phyloP scores from a whole-genome alignment of 768 basidiomycete genomes.

The Termitomyces sp. region DNA sequence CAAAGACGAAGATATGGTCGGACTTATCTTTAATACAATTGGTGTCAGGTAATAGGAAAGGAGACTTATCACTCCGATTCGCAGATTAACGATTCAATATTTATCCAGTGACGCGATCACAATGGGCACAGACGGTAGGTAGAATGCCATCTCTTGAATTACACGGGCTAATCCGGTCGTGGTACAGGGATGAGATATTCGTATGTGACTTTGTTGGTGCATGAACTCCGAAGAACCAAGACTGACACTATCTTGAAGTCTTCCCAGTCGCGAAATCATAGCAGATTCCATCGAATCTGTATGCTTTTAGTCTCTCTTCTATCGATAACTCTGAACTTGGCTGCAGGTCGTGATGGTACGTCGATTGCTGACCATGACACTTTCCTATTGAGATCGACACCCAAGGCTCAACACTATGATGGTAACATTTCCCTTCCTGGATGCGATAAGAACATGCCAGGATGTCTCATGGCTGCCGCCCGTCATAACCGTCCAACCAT shows the following conservation, averaged over 20 bases:
- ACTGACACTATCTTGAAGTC: constrained; percentile 29
- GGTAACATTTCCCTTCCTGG: constrained; percentile 84
- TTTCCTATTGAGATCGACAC: not conserved
- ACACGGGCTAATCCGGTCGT: not conserved
- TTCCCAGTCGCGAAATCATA: constrained; percentile 85
- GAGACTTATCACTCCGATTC: not conserved
- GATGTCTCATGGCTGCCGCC: constrained; percentile 79
- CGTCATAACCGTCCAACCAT: constrained; percentile 87
- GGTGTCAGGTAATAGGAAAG: constrained; percentile 63
- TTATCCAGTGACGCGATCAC: constrained; percentile 71
- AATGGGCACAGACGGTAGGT: constrained; percentile 79
- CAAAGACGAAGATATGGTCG: constrained; percentile 73
- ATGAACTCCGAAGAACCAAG: not conserved
- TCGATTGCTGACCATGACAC: not conserved
- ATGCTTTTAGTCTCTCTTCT: constrained; percentile 1
- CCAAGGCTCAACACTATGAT: constrained; percentile 82
- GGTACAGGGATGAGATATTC: constrained; percentile 78
- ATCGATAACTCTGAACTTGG: constrained; percentile 27
- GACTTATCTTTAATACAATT: constrained; percentile 79
- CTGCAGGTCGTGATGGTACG: constrained; percentile 51
- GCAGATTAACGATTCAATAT: not conserved
- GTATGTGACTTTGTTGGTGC: constrained; percentile 35
- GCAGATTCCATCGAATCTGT: constrained; percentile 87
- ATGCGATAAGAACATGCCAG: constrained; percentile 93
- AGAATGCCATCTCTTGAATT: not conserved